Percentiles rank a stretch among this genome's conserved stretches.
These are phyloP conservation scores for Globisporangium yorkense DNA, from an alignment of 352 stramenopile genomes.

Conservation along the genomic window DNA sequence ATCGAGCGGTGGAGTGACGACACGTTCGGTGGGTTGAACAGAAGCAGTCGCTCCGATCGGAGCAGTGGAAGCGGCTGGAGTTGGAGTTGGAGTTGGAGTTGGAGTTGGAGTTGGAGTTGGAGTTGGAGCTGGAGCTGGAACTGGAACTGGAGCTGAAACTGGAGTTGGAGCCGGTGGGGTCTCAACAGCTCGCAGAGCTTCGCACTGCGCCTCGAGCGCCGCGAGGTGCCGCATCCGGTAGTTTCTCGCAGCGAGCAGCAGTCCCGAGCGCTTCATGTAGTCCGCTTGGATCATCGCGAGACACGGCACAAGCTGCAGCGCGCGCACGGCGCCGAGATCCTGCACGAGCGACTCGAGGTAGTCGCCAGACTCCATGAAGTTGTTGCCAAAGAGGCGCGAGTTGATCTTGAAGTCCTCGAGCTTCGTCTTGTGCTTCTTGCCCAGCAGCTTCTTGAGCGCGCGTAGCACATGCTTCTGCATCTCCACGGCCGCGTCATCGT, in stretches of 20 bases:
- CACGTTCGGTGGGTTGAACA: no score
- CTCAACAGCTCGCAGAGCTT: conserved; percentile 8
- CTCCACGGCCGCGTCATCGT: conserved; percentile 44
- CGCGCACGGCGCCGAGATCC: conserved; percentile 46
- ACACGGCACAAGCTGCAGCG: conserved; percentile 60
- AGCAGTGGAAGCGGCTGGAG: background rate
- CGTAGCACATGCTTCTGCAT: conserved; percentile 78
- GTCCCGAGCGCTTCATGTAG: conserved; percentile 40
- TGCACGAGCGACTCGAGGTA: conserved; percentile 64
- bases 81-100: no score
- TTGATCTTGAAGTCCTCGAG: conserved; percentile 83
- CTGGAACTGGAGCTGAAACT: background rate
- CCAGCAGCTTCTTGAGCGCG: conserved; percentile 57
- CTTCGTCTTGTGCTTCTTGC: conserved; percentile 39
- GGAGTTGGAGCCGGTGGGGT: background rate
- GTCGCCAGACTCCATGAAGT: conserved; percentile 69
- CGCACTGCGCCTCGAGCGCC: conserved; percentile 27
- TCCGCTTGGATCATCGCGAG: conserved; percentile 62
- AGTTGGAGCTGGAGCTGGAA: no score
- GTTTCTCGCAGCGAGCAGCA: conserved; percentile 46
- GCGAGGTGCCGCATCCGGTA: conserved; percentile 43
- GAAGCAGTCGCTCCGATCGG: background rate
- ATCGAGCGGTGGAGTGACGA: no score
- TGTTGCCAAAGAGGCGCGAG: conserved; percentile 65
- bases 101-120: background rate